Conservation (phyloP, 2,329 filamentous ascomycete species). For the Cladosporium sp. region DNA sequence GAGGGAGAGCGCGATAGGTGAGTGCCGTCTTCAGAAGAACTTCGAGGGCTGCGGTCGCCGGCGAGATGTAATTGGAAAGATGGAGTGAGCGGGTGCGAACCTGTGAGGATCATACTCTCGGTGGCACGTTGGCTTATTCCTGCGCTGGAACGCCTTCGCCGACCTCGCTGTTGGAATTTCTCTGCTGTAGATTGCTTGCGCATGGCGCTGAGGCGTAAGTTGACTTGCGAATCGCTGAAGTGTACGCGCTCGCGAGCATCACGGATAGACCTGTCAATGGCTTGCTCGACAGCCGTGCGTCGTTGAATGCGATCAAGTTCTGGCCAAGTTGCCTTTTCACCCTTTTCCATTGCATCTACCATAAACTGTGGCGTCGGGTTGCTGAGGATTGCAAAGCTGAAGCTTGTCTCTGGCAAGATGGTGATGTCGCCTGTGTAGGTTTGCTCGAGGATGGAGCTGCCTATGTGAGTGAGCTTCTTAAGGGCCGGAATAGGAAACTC, state of each 20-base stretch:
- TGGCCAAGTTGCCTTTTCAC: conserved; percentile 89
- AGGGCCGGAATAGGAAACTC: conserved; percentile 8
- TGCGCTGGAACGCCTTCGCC: not conserved
- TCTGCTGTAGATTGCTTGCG: conserved; percentile 14
- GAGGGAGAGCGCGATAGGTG: conserved; percentile 1
- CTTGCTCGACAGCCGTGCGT: conserved; percentile 84
- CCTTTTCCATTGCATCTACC: conserved; percentile 72
- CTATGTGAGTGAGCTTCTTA: conserved; percentile 15
- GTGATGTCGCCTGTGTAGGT: conserved; percentile 95
- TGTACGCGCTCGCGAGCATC: conserved; percentile 67
- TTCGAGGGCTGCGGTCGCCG: conserved; percentile 10
- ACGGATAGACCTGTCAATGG: conserved; percentile 75
- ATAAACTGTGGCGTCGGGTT: conserved; percentile 90
- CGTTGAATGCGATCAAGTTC: conserved; percentile 83
- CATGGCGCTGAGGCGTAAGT: conserved; percentile 47
- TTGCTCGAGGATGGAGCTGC: conserved; percentile 74
- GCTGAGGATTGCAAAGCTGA: conserved; percentile 74
- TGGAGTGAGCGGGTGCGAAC: not conserved
- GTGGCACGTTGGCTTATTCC: not conserved
- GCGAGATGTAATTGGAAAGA: not conserved
- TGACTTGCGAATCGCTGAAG: conserved; percentile 66
- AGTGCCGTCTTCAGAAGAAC: conserved; percentile 16
- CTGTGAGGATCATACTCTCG: conserved; percentile 14
- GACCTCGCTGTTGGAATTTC: conserved; percentile 1
- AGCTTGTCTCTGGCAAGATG: conserved; percentile 78